Evolutionary conservation across 495 filamentous ascomycete genomes (phyloP), one percentile per base, ranked within the genome.

Genomic region (Aspergillus panamensis): DNA sequence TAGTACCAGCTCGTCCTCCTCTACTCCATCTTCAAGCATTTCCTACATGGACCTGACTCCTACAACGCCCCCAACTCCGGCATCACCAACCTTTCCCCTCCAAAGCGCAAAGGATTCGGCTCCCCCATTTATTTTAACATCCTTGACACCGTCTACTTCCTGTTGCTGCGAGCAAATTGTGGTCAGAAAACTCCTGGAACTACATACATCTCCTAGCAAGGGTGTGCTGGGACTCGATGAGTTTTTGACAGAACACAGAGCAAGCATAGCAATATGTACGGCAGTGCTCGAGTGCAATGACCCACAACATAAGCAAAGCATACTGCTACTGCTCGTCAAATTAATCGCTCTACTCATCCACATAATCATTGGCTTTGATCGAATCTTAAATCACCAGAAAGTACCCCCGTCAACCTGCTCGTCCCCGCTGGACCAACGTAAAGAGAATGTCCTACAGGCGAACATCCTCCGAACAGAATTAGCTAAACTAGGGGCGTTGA

Each of bases 321-420:
- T 57, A 45, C 12, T 51, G 45, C 55, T 57, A 0, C 47, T 57
- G 1, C n/a, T n/a, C n/a, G 6, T 42, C 6, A 33, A 57, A 35
- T 13, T 57, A 9, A 42, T 57, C 14, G 55, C 55, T 6, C 55
- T 57, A 6, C 47, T 57, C 3, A 39, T 50, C n/a, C 47, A 57
- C 31, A 57, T 57, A 33, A 39, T 49, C 14, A 19, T 16, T 9
- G 45, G 45, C 14, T 57, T 57, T 17, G 55, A 57, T 40, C 55
- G 50, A 37, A 43, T 57, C 14, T 16, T 57, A 7, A 45, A 49
- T 19, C 45, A 3, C 17, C 42, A 21, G 5, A 6, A n/a, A 20
- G 42, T 9, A 5, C 4, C 17, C 6, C 42, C 42, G 9, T 17
- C 42, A 20, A 6, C 42, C 9, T 21, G 42, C 16, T 20, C 51